These are phyloP conservation scores for Silybum marianum DNA, from an alignment of 129 eudicot genomes.

Conservation along the genomic window DNA sequence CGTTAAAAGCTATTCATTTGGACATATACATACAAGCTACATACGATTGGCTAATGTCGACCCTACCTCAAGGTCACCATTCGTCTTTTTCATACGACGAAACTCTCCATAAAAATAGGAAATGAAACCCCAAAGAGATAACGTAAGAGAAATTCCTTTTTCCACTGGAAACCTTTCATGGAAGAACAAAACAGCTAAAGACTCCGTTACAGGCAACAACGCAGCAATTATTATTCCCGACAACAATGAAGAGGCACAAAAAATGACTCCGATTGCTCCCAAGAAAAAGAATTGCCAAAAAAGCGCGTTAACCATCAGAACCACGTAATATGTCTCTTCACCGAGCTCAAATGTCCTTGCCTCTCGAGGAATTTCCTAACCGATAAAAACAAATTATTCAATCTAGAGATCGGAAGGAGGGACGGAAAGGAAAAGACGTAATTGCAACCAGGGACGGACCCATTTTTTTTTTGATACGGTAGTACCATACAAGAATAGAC, in stretches of 20 bases:
- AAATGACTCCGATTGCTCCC: constrained; percentile 55
- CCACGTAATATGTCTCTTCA: constrained; percentile 31
- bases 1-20: neutral
- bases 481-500: no score
- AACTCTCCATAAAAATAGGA: constrained; percentile 55
- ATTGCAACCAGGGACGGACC: no score
- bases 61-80: constrained; percentile 10
- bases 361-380: constrained; percentile 46
- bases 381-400: neutral
- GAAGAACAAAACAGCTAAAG: constrained; percentile 47
- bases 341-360: constrained; percentile 48
- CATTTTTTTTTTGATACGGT: no score
- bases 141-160: constrained; percentile 46
- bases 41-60: constrained; percentile 11
- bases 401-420: no score
- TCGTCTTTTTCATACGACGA: constrained; percentile 20
- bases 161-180: constrained; percentile 52
- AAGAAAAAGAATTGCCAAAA: constrained; percentile 57
- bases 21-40: neutral
- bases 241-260: constrained; percentile 45
- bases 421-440: neutral
- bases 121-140: constrained; percentile 54
- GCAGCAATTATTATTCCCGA: constrained; percentile 56
- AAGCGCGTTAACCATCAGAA: constrained; percentile 27
- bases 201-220: constrained; percentile 44